Evolutionary conservation across 106 monocot species (phyloP).

Genomic region (Cymbidium sinense): DNA sequence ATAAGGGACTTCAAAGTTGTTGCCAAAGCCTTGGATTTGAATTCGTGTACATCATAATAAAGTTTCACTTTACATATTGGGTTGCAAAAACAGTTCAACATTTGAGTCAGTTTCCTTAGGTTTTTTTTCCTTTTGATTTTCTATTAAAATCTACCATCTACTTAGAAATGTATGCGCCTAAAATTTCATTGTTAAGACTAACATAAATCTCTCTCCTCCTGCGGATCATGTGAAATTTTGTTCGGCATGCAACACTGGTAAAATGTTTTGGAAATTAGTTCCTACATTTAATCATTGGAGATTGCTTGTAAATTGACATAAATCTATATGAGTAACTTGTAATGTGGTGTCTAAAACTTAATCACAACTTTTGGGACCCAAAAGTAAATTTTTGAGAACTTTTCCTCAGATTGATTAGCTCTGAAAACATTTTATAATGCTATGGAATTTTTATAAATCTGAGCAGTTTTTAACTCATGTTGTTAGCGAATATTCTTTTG

Average conservation of each 20-base stretch:
- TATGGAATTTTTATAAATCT: background rate
- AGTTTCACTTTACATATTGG: too few species aligned
- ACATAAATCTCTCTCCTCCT: background rate
- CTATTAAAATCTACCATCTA: too few species aligned
- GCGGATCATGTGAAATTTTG: background rate
- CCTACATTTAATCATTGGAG: background rate
- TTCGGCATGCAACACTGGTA: background rate
- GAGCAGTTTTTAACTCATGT: background rate
- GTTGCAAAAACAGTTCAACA: too few species aligned
- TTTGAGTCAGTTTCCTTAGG: too few species aligned
- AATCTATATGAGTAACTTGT: background rate
- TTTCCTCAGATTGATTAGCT: background rate
- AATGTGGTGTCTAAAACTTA: background rate
- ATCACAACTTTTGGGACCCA: background rate
- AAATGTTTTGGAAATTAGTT: background rate
- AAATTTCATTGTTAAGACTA: background rate
- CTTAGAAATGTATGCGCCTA: background rate
- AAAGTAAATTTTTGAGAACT: background rate
- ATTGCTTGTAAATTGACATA: background rate
- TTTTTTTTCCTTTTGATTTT: too few species aligned
- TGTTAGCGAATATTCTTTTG: background rate
- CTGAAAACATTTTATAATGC: background rate
- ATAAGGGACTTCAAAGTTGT: too few species aligned
- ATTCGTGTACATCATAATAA: too few species aligned
- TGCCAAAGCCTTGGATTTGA: too few species aligned